Percentiles rank a stretch among this genome's conserved stretches.
Conservation (phyloP, 2,329 filamentous ascomycete species). For the Didymella glomerata region DNA sequence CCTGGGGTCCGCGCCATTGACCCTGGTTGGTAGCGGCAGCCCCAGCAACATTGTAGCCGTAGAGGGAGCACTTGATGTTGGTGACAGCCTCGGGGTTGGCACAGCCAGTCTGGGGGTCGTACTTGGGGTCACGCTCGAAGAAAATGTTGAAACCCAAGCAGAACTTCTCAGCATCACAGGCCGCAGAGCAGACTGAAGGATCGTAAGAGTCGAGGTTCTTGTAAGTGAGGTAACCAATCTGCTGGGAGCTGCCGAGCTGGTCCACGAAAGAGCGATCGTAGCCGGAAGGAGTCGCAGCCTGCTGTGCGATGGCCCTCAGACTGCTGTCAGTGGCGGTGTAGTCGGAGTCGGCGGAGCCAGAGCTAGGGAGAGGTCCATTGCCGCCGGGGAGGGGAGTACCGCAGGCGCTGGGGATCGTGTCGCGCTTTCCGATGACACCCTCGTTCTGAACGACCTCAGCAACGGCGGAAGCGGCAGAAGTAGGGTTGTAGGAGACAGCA, state of each 20-base stretch:
- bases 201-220: constrained; percentile 36
- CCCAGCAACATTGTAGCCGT: constrained; percentile 36
- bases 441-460: constrained; percentile 16
- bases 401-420: constrained; percentile 21
- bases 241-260: constrained; percentile 27
- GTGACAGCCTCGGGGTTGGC: constrained; percentile 32
- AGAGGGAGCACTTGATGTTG: constrained; percentile 42
- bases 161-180: constrained; percentile 36
- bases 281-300: constrained; percentile 24
- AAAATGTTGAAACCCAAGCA: constrained; percentile 44
- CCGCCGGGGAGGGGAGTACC: constrained; percentile 23
- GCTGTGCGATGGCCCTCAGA: constrained; percentile 23
- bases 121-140: constrained; percentile 39
- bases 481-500: constrained; percentile 39
- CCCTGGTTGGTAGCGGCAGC: constrained; percentile 34
- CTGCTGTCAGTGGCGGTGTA: constrained; percentile 20
- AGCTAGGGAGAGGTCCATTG: constrained; percentile 23
- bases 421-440: constrained; percentile 19
- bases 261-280: constrained; percentile 34
- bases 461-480: constrained; percentile 37
- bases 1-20: constrained; percentile 30
- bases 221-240: constrained; percentile 42
- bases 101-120: constrained; percentile 27
- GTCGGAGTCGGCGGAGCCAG: constrained; percentile 19
- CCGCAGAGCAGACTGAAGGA: constrained; percentile 26